Evolutionary conservation across 75 land plant species (phyloP), one percentile per base, ranked within the genome.

Genomic region (Sequoia sempervirens): DNA sequence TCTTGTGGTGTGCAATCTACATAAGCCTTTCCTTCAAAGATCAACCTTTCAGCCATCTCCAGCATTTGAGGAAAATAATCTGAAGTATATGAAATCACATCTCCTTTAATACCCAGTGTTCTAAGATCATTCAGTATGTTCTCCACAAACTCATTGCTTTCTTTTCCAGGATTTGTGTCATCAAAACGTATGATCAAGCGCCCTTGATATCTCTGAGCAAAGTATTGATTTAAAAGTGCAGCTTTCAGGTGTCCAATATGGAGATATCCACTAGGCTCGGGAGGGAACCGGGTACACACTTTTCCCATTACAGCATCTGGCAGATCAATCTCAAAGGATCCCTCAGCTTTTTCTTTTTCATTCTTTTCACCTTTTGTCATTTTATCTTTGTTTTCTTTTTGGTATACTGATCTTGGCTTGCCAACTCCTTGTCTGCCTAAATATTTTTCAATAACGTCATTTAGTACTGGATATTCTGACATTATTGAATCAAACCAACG

Each of bases 1-100:
- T 97, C 97, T 45, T 93, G 85, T 43, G 96, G 96, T 38, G 99
- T 97, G 90, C 95, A 97, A 90, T 97, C 99, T 38, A 94, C 93
- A 87, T 97, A 97, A 4, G 99, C 96, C 75, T 95, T 97, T 2
- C 97, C 96, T 82, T 94, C 80, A 4, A 46, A 38, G 36, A 97
- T 93, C 83, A 97, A 52, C 34, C 90, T 90, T 85, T 97, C 96
- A 81, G 93, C 95, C 96, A 97, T 91, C 76, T 94, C 82, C 90
- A 95, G 87, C 47, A 95, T 85, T 18, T 91, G 75, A 9, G 90
- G 86, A 76, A 97, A 97, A 83, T 95, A 95, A 83, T 97, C 97
- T 26, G 96, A 97, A 17, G 97, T 9, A 97, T 94, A 83, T 93
- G 93, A 34, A 97, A 93, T 70, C 90, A 94, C 97, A 52, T 97